Evolutionary conservation across 768 basidiomycete species (phyloP), one percentile per base, ranked within the genome.

Genomic region (Sutorius australiensis): DNA sequence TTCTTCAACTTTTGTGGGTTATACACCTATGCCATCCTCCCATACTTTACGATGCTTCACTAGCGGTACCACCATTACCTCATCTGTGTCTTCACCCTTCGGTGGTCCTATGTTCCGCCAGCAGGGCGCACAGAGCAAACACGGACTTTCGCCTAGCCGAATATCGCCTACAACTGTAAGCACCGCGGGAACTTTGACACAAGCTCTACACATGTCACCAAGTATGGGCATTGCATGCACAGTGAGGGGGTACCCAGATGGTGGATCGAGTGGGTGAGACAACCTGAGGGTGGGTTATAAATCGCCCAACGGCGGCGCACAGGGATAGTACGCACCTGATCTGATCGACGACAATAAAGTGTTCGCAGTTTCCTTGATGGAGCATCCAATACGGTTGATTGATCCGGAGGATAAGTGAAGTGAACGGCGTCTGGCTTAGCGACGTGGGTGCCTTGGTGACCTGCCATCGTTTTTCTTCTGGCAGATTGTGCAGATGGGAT

Each of bases 361-460:
- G 91, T 59, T 92, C 89, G 62, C 91, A 93, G 60, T 81, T 86
- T 32, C 90, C 91, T 49, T 79, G 78, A 61, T 93, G 91, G 16
- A 92, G 72, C 50, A 92, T 71, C 83, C 87, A 90, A 58, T 93
- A 92, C 0, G 92, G 92, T 61, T 86, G 77, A 58, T 88, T 80
- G 34, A 89, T 66, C 31, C 84, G 78, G 19, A 92, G 67, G 4
- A 74, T 69, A 21, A 92, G 76, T 1, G 81, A 77, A 1, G 73
- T 67, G 37, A 92, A 70, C 9, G 64, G 50, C 8, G 80, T 81
- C 49, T 82, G 74, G 48, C 71, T 62, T 62, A 85, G 73, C 4
- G 77, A 61, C 9, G 68, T 73, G 4, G 72, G 48, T 13, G 73
- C 79, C 61, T 74, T 79, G 50, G 53, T 67, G 16, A 77, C 67